Conservation (phyloP, 2,329 filamentous ascomycete genomes). For the Reticulascus tulasneorum region DNA sequence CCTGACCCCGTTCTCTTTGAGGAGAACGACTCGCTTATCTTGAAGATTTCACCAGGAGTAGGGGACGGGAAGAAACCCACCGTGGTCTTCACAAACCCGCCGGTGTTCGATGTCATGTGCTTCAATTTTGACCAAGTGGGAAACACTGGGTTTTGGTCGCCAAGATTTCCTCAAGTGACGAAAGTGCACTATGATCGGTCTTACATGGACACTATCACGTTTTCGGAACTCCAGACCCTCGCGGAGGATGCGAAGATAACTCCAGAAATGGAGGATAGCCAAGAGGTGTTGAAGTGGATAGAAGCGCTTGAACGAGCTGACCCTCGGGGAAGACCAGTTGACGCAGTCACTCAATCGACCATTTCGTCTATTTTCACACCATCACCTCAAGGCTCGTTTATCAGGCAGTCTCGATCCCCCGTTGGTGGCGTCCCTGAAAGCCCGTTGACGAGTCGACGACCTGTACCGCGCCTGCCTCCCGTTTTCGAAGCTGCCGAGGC, state of each 20-base stretch:
- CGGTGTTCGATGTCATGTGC: conserved; percentile 76
- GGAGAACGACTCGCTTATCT: conserved; percentile 35
- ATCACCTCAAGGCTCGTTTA: conserved; percentile 4
- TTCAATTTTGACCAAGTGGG: conserved; percentile 73
- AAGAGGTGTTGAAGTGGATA: conserved; percentile 60
- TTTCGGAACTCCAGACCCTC: conserved; percentile 64
- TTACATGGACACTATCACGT: conserved; percentile 64
- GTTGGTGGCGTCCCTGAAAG: conserved; percentile 1
- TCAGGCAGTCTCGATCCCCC: conserved; percentile 6
- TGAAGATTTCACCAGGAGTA: conserved; percentile 44
- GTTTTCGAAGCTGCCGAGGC: not conserved
- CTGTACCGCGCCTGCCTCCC: conserved; percentile 3
- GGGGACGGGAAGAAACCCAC: conserved; percentile 38
- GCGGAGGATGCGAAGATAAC: conserved; percentile 53
- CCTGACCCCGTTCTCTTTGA: conserved; percentile 34
- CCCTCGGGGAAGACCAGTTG: conserved; percentile 36
- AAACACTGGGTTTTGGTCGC: conserved; percentile 66
- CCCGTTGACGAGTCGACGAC: not conserved
- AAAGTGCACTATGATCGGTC: conserved; percentile 76
- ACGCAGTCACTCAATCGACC: conserved; percentile 43
- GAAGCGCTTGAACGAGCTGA: conserved; percentile 55
- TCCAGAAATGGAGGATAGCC: conserved; percentile 48
- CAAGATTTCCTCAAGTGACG: conserved; percentile 70
- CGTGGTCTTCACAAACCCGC: conserved; percentile 62
- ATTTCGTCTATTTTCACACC: conserved; percentile 20